Percentiles rank a stretch among this genome's conserved stretches.
Evolutionary conservation across 768 basidiomycete genomes (phyloP).

Genomic region (Porpolomopsis calyptriformis): DNA sequence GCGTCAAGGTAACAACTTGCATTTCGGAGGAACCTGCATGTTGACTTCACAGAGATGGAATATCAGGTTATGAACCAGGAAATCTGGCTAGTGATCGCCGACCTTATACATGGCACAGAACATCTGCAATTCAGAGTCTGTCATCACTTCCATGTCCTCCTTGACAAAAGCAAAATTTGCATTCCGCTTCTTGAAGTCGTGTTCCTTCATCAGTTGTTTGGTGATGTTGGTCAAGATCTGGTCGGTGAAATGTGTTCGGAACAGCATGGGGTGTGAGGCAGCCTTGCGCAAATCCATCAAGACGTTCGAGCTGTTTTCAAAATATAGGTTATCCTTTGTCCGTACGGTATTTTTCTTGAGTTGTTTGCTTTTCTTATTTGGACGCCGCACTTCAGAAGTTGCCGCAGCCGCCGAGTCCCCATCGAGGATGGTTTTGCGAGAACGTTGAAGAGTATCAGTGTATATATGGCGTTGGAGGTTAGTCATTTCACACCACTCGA

Average conservation of each 20-base stretch:
- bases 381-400: constrained; percentile 13
- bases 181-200: constrained; percentile 79
- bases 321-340: constrained; percentile 54
- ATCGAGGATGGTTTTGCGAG: constrained; percentile 69
- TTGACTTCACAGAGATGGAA: constrained; percentile 36
- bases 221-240: constrained; percentile 63
- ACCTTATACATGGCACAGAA: constrained; percentile 87
- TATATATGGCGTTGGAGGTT: constrained; percentile 74
- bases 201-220: constrained; percentile 78
- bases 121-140: constrained; percentile 86
- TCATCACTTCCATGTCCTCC: constrained; percentile 98
- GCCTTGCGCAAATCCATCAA: constrained; percentile 98
- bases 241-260: constrained; percentile 77
- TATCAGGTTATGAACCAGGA: not conserved
- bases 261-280: constrained; percentile 92
- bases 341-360: constrained; percentile 33
- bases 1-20: constrained; percentile 73
- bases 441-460: constrained; percentile 73
- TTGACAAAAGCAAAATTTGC: constrained; percentile 78
- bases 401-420: constrained; percentile 19
- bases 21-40: constrained; percentile 62
- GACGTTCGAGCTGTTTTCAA: constrained; percentile 84
- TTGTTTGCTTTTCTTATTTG: constrained; percentile 19
- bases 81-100: constrained; percentile 12
- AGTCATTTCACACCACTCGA: constrained; percentile 95